Conservation (phyloP, 768 basidiomycete genomes). For the Lentinus brumalis region DNA sequence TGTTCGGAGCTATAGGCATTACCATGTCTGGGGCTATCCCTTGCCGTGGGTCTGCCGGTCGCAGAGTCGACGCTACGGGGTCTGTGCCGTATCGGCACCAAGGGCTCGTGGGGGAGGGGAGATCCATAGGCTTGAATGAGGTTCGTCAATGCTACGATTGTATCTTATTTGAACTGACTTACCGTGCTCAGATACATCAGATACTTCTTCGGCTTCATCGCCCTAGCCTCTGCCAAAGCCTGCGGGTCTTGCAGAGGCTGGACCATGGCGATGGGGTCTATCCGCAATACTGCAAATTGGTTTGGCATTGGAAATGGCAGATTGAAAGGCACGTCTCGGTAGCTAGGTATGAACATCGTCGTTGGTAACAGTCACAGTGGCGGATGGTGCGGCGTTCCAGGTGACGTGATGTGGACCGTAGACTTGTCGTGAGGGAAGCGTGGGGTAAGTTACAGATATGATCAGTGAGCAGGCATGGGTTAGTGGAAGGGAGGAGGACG, state of each 20-base stretch:
- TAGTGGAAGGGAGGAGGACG: no score
- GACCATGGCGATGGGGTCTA: background rate
- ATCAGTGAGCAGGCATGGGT: no score
- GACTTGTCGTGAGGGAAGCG: no score
- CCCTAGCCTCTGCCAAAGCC: background rate
- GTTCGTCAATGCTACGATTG: no score
- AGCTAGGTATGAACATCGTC: no score
- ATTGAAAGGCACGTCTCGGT: no score
- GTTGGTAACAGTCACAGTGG: no score
- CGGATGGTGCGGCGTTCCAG: no score
- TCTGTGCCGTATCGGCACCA: conserved; percentile 4
- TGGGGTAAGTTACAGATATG: no score
- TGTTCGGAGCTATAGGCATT: conserved; percentile 9
- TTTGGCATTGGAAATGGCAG: no score
- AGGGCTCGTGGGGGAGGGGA: background rate
- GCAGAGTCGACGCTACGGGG: background rate
- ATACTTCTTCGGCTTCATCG: background rate
- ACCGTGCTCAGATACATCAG: background rate
- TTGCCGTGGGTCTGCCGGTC: background rate
- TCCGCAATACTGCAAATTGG: background rate
- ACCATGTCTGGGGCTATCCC: conserved; percentile 10
- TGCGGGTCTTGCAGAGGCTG: background rate
- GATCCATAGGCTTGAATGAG: background rate
- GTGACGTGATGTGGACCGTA: no score
- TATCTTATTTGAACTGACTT: no score